These are phyloP conservation scores for Hemisphaericaspora xylofermentans DNA, from an alignment of 1,139 yeast genomes.

Conservation along the genomic window DNA sequence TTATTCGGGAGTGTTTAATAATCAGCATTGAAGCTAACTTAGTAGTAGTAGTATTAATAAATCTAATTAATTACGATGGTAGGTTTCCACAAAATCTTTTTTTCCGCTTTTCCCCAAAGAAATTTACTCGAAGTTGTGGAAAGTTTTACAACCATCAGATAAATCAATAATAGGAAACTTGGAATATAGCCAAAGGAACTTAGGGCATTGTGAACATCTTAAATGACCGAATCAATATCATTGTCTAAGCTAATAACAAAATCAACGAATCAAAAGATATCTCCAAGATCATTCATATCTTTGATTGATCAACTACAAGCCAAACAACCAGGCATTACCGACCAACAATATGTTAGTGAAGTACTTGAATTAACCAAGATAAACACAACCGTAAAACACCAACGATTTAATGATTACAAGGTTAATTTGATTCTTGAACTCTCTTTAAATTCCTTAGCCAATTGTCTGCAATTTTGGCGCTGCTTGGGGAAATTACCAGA, in stretches of 20 bases:
- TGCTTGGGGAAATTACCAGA: conserved; percentile 6
- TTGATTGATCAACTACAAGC: conserved; percentile 9
- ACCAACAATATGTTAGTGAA: conserved; percentile 9
- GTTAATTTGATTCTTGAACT: conserved; percentile 7
- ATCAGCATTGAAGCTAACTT: too few relatives aligned
- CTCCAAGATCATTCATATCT: conserved; percentile 9
- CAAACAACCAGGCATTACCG: conserved; percentile 3
- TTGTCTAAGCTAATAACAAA: conserved; percentile 9
- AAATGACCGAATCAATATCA: conserved; percentile 5
- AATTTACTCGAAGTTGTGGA: too few relatives aligned
- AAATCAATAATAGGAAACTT: too few relatives aligned
- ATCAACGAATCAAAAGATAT: conserved; percentile 9
- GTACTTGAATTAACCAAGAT: conserved; percentile 6
- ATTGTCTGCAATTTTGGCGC: conserved; percentile 10
- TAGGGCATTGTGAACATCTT: too few relatives aligned
- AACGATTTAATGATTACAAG: conserved; percentile 7
- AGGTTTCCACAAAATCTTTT: too few relatives aligned
- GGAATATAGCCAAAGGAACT: too few relatives aligned
- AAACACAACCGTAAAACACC: conserved; percentile 4
- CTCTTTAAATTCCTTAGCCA: conserved; percentile 8
- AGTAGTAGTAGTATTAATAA: too few relatives aligned
- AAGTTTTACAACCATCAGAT: too few relatives aligned
- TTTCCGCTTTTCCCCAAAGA: too few relatives aligned
- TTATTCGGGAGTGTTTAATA: not conserved
- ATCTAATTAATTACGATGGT: too few relatives aligned